Base-by-base conservation (phyloP, 2,329 filamentous ascomycete genomes). In the Rutstroemia sp. region DNA sequence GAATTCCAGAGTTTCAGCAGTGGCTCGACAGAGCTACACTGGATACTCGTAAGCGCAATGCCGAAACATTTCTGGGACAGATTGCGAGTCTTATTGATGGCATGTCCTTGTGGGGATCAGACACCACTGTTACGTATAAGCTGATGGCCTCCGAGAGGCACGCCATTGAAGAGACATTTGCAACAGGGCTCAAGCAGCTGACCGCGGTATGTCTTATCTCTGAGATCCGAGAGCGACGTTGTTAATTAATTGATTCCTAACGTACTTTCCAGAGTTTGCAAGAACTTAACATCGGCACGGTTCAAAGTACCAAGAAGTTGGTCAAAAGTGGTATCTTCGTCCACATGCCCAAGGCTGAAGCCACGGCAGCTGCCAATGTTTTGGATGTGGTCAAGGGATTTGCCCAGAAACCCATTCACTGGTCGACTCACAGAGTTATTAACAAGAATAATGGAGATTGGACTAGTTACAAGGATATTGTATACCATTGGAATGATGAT, bases 401-500 rank as follows among this genome's bases (percentile, higher is more conserved):
- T 10, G n/a, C 60, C 51, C 57, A 39, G 36, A 2, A 42, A 34
- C 25, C 23, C 39, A n/a, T 58, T 0, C 34, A 51, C 40, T 65
- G 62, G 63, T 46, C 38, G 14, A 64, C 60, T 2, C 56, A 62
- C n/a, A 38, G 50, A 44, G 54, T 46, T 6, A 44, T 53, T 8
- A 64, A 64, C 27, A 45, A 45, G 6, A 45, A 38, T 6, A 34
- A 45, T 21, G 63, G 60, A 12, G 23, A 48, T 9, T 61, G 57
- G 57, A 45, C 6, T 16, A 34, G 50, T 38, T 25, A 1, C 23
- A 19, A 12, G 1, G 56, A 44, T 14, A 50, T 19, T 3, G 27
- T 1, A 4, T 8, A 46, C 16, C 46, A 58, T 17, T 65, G 63
- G 63, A 62, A 62, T 56, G 51, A 58, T 17, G 49, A 60, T 1